Evolutionary conservation across 2,329 filamentous ascomycete species (phyloP), one percentile per base, ranked within the genome.

Genomic region (Diaporthe longicolla): DNA sequence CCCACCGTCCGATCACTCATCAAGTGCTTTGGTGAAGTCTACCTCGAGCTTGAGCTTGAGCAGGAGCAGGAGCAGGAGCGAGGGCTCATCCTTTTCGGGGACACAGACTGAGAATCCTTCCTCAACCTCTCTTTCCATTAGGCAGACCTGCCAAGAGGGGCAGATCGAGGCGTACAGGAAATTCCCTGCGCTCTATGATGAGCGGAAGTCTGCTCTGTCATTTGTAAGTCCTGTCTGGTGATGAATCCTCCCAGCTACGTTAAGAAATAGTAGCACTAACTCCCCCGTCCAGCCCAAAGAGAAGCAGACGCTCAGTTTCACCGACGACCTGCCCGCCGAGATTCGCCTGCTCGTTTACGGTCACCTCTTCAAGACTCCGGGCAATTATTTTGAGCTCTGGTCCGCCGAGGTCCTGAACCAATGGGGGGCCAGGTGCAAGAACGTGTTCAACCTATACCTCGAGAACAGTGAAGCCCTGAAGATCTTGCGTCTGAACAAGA

Each of bases 301-400:
- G 32, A 69, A 69, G 63, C 45, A 68, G 19, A 54, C 17, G 0
- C 26, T 55, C 19, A 69, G 45, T 32, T 55, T 69, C 26, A n/a
- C 32, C 1, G 45, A 55, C 4, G 65, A 69, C 4, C 45, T 69
- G 13, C 65, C 45, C 4, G 3, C 40, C 2, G 40, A 63, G 11
- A 5, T 63, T 13, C 58, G 58, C 15, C 37, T 63, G 11, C 13
- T 8, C 9, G n/a, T 63, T 17, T 63, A 63, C 24, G 17, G 21
- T 0, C 13, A 29, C 58, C 37, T 45, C 37, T 63, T 63, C 58
- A 1, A 45, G 2, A 29, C 8, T 0, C 37, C 58, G 2, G 37
- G 11, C n/a, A 26, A 19, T 3, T 3, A 29, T 3, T 45, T 63
- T 3, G 37, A 63, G 15, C 24, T 63, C 37, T 45, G 58, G 37